A percentile compares a stretch with the other conserved stretches of the same genome.
phyloP scores from a whole-genome alignment of 2,329 filamentous ascomycete genomes.

The Fusarium marasasianum region DNA sequence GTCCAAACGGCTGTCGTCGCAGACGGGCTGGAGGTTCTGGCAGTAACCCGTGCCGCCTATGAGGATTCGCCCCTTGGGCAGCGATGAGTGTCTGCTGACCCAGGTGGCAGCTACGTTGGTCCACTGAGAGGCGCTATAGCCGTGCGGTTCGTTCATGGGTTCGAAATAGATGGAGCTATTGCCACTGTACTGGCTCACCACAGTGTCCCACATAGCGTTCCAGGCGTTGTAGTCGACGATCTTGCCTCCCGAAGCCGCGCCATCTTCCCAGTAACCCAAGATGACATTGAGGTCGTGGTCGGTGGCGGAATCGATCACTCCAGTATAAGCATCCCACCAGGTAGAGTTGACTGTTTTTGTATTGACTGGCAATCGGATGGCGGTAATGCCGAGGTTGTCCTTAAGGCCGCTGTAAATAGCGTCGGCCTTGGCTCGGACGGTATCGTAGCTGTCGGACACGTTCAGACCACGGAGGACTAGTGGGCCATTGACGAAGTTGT shows the following conservation, averaged over 20 bases:
- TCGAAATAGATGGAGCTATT: background rate
- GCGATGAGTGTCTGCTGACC: background rate
- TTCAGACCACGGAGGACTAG: background rate
- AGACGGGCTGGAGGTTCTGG: background rate
- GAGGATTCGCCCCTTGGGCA: background rate
- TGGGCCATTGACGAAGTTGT: background rate
- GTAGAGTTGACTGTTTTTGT: background rate
- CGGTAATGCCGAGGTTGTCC: background rate
- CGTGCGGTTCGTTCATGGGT: background rate
- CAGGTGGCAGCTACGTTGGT: background rate
- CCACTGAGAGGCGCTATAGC: background rate
- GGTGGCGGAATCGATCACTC: background rate
- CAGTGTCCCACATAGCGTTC: background rate
- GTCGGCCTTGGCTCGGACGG: background rate
- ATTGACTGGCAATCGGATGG: background rate
- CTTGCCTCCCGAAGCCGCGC: background rate
- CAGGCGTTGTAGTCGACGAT: background rate
- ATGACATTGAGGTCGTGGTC: background rate
- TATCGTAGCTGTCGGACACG: background rate
- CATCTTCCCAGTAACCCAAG: background rate
- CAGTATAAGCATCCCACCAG: background rate
- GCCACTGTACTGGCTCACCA: background rate
- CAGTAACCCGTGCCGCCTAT: background rate
- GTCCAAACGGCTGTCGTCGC: background rate
- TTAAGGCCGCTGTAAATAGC: background rate